Conservation (phyloP, 495 filamentous ascomycete species). For the Lophiotrema nucula region DNA sequence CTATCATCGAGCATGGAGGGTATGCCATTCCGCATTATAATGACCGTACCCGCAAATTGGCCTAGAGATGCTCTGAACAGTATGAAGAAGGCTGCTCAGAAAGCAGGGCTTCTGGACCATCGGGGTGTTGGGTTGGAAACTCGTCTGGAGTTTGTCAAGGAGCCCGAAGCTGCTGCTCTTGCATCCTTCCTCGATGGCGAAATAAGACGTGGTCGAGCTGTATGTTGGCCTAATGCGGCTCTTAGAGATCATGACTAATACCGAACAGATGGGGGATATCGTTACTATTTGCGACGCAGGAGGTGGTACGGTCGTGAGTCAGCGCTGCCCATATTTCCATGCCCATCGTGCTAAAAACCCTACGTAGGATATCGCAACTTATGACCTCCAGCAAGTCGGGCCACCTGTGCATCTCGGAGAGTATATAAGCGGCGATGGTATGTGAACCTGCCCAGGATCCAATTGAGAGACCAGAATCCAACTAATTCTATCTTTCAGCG, state of each 20-base stretch:
- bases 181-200: constrained; percentile 5
- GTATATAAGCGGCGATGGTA: constrained; percentile 14
- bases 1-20: background rate
- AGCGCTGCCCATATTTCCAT: no score
- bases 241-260: no score
- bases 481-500: background rate
- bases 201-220: background rate
- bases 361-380: constrained; percentile 3
- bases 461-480: background rate
- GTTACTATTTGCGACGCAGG: constrained; percentile 22
- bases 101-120: constrained; percentile 8
- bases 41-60: constrained; percentile 21
- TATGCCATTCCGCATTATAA: constrained; percentile 13
- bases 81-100: constrained; percentile 11
- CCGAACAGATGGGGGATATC: constrained; percentile 5
- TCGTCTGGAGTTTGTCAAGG: constrained; percentile 10
- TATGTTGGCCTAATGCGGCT: no score
- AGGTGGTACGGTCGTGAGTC: constrained; percentile 23
- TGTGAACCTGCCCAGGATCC: no score
- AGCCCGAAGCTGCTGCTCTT: constrained; percentile 21
- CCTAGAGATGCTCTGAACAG: background rate
- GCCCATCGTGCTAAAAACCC: no score
- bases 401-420: constrained; percentile 1
- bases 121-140: constrained; percentile 4
- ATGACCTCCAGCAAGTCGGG: background rate